Evolutionary conservation across 768 basidiomycete species (phyloP).

Genomic region (Russula emetica): DNA sequence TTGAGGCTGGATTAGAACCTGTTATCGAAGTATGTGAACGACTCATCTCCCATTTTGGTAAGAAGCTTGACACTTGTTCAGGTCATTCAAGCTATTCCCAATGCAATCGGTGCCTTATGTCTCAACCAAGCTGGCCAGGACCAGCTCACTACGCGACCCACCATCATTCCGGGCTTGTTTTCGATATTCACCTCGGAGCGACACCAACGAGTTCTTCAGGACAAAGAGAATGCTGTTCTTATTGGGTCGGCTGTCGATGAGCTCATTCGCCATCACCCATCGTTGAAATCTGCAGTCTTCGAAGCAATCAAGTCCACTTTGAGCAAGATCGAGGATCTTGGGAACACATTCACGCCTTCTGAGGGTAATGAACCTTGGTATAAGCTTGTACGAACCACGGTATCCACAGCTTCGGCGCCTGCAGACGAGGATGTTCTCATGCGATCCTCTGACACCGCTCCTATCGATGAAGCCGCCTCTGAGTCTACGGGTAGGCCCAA

Average conservation of each 20-base stretch:
- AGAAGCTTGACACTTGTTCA: slow-evolving; percentile 32
- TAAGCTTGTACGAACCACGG: slow-evolving; percentile 37
- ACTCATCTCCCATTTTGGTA: not conserved
- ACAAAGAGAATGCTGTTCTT: slow-evolving; percentile 88
- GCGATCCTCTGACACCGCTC: slow-evolving; percentile 17
- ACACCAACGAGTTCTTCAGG: slow-evolving; percentile 77
- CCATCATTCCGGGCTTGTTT: slow-evolving; percentile 81
- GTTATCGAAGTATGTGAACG: slow-evolving; percentile 68
- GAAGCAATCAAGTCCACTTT: slow-evolving; percentile 69
- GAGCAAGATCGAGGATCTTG: slow-evolving; percentile 68
- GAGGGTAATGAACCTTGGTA: slow-evolving; percentile 67
- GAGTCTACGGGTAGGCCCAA: slow-evolving; percentile 17
- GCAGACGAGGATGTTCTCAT: slow-evolving; percentile 25
- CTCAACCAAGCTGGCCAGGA: slow-evolving; percentile 87
- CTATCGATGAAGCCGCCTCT: slow-evolving; percentile 8
- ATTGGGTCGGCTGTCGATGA: slow-evolving; percentile 92
- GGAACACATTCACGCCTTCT: slow-evolving; percentile 52
- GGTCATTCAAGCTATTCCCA: slow-evolving; percentile 90
- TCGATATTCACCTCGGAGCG: slow-evolving; percentile 80
- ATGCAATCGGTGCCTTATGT: slow-evolving; percentile 94
- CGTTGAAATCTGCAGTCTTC: slow-evolving; percentile 74
- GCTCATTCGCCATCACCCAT: slow-evolving; percentile 92
- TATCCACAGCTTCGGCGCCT: slow-evolving; percentile 2
- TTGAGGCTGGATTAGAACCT: slow-evolving; percentile 81
- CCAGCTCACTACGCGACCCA: slow-evolving; percentile 69